Evolutionary conservation across 441 rosid genomes (phyloP), one percentile per base, ranked within the genome.

Genomic region (Codiaeum variegatum): DNA sequence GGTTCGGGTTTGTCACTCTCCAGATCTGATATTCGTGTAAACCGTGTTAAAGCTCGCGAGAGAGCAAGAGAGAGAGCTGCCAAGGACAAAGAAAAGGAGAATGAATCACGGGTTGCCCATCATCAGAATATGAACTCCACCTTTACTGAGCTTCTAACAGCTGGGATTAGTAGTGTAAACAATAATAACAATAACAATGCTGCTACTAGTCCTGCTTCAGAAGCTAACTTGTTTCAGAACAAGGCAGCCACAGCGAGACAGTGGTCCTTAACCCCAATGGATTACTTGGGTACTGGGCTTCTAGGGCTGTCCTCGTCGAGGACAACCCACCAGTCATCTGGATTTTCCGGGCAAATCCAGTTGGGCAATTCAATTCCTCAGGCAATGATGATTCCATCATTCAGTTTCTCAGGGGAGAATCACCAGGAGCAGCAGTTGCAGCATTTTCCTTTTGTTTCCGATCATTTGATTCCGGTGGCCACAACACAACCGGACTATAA

Each of bases 1-100:
- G 91, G 96, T 61, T 88, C 94, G 1, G 88, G 96, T 10, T 71
- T 94, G 68, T 90, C 98, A 26, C 85, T 92, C 4, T 87, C 94
- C 0, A 79, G 88, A 78, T 80, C 97, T 2, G 98, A 88, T 78
- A 52, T 84, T 0, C 86, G 88, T 0, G 91, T 73, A 28, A 86
- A 80, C 72, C 90, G 95, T 10, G 90, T 77, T 1, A 87, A 83
- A 81, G 94, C 96, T 21, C 81, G 97, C 0, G 96, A 89, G 47
- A 72, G 97, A 31, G 97, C 97, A 0, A 85, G 92, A 74, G 97
- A 85, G 70, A 86, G 97, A 79, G 84, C 94, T 3, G 92, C 94
- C 0, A 89, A 88, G 62, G 97, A 94, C 62, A 88, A 86, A 83
- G 89, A 88, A 83, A 90, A 84, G 75, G 95, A 92, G 34, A 80